These are phyloP conservation scores for Salix brachista DNA, from an alignment of 345 rosid species.

Conservation along the genomic window DNA sequence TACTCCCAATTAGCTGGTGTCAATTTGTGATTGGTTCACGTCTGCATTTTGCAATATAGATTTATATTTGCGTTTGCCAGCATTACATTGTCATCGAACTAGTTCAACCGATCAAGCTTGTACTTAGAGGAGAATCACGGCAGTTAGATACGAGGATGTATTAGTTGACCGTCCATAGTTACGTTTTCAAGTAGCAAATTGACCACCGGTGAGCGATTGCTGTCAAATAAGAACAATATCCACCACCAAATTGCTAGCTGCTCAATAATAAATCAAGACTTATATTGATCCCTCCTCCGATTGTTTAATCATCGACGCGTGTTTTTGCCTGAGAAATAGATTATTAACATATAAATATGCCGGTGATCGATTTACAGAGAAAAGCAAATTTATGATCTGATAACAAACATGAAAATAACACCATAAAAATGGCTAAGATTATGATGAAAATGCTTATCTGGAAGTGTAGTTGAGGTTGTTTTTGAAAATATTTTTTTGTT, in stretches of 20 bases:
- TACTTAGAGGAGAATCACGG: neutral
- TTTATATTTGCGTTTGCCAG: neutral
- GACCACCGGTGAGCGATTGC: conserved; percentile 2
- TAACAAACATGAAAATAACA: neutral
- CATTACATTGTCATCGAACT: neutral
- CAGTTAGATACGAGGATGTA: neutral
- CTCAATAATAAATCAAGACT: neutral
- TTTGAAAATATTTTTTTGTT: too few species aligned
- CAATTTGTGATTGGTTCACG: conserved; percentile 3
- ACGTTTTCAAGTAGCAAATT: conserved; percentile 19
- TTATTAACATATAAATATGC: neutral
- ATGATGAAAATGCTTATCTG: neutral
- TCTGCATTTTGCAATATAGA: neutral
- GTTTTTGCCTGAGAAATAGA: neutral
- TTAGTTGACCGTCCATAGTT: conserved; percentile 29
- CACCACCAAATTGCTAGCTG: neutral
- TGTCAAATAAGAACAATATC: neutral
- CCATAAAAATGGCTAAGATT: neutral
- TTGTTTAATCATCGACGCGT: neutral
- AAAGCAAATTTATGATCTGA: neutral
- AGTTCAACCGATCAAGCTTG: neutral
- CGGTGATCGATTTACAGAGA: neutral
- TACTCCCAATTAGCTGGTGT: neutral
- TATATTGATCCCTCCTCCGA: neutral
- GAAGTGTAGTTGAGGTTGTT: too few species aligned